Percentiles rank a stretch among this genome's conserved stretches.
Conservation (phyloP, 441 rosid genomes). For the Rhodomyrtus psidioides region DNA sequence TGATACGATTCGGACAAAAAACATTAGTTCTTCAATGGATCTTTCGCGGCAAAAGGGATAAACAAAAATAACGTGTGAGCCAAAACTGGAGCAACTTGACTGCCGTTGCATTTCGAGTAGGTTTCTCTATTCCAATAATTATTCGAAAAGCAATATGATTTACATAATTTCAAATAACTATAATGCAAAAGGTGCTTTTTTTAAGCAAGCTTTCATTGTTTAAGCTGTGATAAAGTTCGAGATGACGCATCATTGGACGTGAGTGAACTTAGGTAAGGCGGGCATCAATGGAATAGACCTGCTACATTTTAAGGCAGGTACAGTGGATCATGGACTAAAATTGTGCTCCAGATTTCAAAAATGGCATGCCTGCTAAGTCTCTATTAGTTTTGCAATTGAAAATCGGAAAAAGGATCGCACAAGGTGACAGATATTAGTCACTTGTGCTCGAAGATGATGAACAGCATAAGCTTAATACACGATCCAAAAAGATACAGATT, state of each 20-base stretch:
- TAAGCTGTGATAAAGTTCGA: too few species aligned
- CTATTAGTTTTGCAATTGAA: neutral
- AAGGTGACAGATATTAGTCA: rapidly evolving
- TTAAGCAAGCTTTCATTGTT: neutral
- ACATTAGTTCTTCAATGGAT: neutral
- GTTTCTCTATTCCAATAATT: too few species aligned
- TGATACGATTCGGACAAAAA: too few species aligned
- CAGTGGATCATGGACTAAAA: neutral
- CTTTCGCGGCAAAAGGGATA: neutral
- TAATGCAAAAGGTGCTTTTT: too few species aligned
- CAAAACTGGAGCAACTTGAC: neutral
- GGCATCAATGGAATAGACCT: neutral
- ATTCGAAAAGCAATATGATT: too few species aligned
- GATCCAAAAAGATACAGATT: too few species aligned
- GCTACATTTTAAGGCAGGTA: neutral
- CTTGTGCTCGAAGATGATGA: too few species aligned
- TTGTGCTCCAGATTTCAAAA: neutral
- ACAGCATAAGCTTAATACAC: too few species aligned
- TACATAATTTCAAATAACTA: neutral
- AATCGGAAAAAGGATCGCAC: neutral
- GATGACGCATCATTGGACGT: too few species aligned
- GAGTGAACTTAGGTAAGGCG: too few species aligned
- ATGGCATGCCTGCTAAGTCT: neutral
- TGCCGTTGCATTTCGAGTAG: neutral
- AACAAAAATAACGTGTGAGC: neutral